Evolutionary conservation across 176 grass and related monocot genomes (phyloP).

Genomic region (Hordeum vulgare): MorexV3_pseudomolecules_assembly NC_058520.1:457167354-457167853

Average conservation of each 20-base stretch:
- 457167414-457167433: conserved; percentile 2
- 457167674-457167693: not conserved
- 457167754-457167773: not conserved
- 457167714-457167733: not conserved
- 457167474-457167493: not conserved
- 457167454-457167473: not conserved
- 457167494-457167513: not conserved
- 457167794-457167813: not conserved
- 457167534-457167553: not conserved
- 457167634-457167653: not conserved
- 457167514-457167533: not conserved
- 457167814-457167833: not conserved
- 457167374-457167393: not conserved
- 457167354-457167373: not conserved
- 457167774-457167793: not conserved
- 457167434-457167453: not conserved
- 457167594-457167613: not conserved
- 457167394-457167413: not conserved
- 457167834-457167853: not conserved
- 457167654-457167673: not conserved
- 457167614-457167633: not conserved
- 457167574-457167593: not conserved
- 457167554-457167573: not conserved
- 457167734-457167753: not conserved
- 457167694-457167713: not conserved